Base-by-base conservation (phyloP, 192 early-diverging fungal genomes). In the Podila minutissima region DNA sequence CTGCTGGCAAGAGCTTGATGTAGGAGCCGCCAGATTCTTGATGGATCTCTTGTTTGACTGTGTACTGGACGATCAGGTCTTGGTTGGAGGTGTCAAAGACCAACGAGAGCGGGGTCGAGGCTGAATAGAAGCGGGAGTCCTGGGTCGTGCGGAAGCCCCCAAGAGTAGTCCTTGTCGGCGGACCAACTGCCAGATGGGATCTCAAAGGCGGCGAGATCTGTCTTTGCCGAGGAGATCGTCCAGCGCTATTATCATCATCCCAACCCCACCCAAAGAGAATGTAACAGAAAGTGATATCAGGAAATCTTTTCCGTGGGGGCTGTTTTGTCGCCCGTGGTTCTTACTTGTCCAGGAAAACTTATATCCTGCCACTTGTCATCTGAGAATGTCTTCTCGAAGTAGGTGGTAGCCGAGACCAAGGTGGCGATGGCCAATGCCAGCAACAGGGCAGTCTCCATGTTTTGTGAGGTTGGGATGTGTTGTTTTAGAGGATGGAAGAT, bases 11-110 rank as follows among this genome's bases (percentile, higher is more conserved):
- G 67, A 98, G 86, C 91, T 97, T 97, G 67, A 95, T 62, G 87
- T 98, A 98, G 20, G 96, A 95, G 73, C 97, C 97, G 53, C 95
- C 95, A 81, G 96, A 98, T 76, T 96, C 95, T 74, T 95, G 93
- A 69, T 85, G 84, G 63, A 94, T 91, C 85, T 98, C 97, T 76
- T 95, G 94, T 89, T 96, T 97, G 67, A 94, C 94, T 41, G 93
- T 91, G 79, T 93, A 97, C 86, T 98, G 97, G 29, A 97, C 74
- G 24, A 98, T 89, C 69, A 81, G 86, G 77, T 91, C 87, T 78
- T 96, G 96, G 82, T 90, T 92, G 77, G 91, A 91, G 87, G 93
- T 95, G 85, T 94, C 90, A 76, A 94, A 92, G 65, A 85, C 74
- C 61, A 91, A 84, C 65, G 91, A 86, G 69, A 96, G 85, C 69